phyloP scores from a whole-genome alignment of 805 yeast species.

The Kluyveromyces nonfermentans region DNA sequence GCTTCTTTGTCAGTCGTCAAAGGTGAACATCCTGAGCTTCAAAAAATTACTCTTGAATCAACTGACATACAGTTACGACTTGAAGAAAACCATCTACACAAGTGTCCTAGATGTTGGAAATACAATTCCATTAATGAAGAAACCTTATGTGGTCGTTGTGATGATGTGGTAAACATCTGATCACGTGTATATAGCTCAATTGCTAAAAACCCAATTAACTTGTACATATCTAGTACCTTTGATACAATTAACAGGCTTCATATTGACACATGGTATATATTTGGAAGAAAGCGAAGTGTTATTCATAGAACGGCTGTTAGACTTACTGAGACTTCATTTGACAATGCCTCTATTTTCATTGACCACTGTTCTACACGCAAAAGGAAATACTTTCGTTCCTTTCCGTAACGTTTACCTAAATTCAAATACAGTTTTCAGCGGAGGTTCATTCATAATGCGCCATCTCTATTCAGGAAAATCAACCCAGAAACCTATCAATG shows the following conservation, averaged over 20 bases:
- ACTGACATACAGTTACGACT: slow-evolving; percentile 29
- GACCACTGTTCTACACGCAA: not conserved
- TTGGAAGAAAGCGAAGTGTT: not conserved
- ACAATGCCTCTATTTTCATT: not conserved
- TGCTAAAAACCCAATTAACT: not conserved
- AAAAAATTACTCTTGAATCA: slow-evolving; percentile 13
- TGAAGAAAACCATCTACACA: slow-evolving; percentile 32
- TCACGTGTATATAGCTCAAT: slow-evolving; percentile 4
- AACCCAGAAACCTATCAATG: slow-evolving; percentile 3
- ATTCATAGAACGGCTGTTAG: too few relatives aligned
- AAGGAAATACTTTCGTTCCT: not conserved
- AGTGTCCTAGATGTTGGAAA: slow-evolving; percentile 97
- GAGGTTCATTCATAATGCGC: not conserved
- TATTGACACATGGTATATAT: too few relatives aligned
- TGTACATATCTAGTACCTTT: not conserved
- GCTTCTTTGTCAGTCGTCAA: slow-evolving; percentile 41
- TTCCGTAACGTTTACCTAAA: not conserved
- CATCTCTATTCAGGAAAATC: not conserved
- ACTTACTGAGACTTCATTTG: too few relatives aligned
- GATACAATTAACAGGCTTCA: too few relatives aligned
- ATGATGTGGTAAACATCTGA: slow-evolving; percentile 23
- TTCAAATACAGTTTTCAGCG: not conserved
- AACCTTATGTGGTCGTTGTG: slow-evolving; percentile 60
- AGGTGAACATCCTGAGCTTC: not conserved
- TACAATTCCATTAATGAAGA: slow-evolving; percentile 44